These are phyloP conservation scores for Amoeboaphelidium protococcarum DNA, from an alignment of 371 early-diverging fungal genomes.

Conservation along the genomic window DNA sequence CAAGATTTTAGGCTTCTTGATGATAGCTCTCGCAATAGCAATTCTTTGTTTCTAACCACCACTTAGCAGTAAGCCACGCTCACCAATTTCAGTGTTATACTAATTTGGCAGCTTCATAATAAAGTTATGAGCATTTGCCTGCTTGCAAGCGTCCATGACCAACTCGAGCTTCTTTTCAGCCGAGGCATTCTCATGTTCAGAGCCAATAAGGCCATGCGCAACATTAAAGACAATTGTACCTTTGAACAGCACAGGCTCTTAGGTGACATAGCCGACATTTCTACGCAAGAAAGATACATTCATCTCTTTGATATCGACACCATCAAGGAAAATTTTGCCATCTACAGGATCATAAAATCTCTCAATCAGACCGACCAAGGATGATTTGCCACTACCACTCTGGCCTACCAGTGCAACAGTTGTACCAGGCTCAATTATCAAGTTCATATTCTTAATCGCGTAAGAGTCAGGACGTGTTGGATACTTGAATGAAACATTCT, in stretches of 20 bases:
- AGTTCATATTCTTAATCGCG: constrained; percentile 4
- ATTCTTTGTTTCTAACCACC: constrained; percentile 8
- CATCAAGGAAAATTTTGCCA: constrained; percentile 1
- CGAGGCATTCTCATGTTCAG: not conserved
- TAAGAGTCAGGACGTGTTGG: constrained; percentile 5
- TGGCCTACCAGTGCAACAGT: constrained; percentile 24
- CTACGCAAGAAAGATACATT: constrained; percentile 8
- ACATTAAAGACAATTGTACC: constrained; percentile 1
- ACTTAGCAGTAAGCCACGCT: constrained; percentile 8
- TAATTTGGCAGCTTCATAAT: constrained; percentile 7
- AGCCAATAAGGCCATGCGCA: too few species aligned
- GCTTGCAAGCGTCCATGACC: constrained; percentile 1
- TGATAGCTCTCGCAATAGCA: not conserved
- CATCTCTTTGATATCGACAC: constrained; percentile 12
- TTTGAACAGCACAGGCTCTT: constrained; percentile 1
- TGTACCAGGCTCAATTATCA: constrained; percentile 10
- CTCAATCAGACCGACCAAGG: constrained; percentile 1
- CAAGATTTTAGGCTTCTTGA: not conserved
- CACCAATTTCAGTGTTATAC: constrained; percentile 13
- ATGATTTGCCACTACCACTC: constrained; percentile 1
- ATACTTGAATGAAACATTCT: constrained; percentile 11
- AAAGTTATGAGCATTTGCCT: constrained; percentile 3
- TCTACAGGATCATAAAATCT: not conserved
- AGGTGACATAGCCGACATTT: not conserved
- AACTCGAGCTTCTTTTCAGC: not conserved